phyloP scores from a whole-genome alignment of 1,284 basidiomycete genomes.

The Macrocystidia cucumis region DNA sequence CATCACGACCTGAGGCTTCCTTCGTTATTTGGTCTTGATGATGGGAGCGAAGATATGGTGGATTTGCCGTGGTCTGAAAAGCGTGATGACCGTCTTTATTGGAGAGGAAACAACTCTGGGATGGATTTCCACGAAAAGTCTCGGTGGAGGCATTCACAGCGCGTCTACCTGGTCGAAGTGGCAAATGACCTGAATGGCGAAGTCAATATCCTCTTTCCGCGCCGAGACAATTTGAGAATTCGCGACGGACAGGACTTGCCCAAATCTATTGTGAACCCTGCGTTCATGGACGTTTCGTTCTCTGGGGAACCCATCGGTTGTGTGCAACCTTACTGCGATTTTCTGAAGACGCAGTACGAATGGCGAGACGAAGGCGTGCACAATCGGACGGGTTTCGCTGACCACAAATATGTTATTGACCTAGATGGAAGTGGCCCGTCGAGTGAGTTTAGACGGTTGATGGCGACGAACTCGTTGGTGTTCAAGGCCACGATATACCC shows the following conservation, averaged over 20 bases:
- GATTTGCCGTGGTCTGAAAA: conserved; percentile 52
- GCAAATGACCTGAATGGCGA: conserved; percentile 23
- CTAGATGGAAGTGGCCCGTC: conserved; percentile 70
- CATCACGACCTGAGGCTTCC: conserved; percentile 64
- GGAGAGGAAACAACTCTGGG: conserved; percentile 64
- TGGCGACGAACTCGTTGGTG: conserved; percentile 53
- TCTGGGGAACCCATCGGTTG: conserved; percentile 39
- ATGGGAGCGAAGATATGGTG: conserved; percentile 32
- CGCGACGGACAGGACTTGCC: conserved; percentile 30
- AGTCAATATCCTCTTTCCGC: conserved; percentile 22
- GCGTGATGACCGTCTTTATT: conserved; percentile 42
- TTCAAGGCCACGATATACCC: conserved; percentile 67
- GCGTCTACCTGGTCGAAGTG: conserved; percentile 25
- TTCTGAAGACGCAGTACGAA: conserved; percentile 34
- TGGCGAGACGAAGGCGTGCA: conserved; percentile 26
- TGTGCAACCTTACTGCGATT: conserved; percentile 29
- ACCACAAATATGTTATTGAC: conserved; percentile 55
- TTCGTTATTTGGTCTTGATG: conserved; percentile 40
- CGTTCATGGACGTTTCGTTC: conserved; percentile 51
- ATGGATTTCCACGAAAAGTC: conserved; percentile 35
- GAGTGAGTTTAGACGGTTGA: conserved; percentile 58
- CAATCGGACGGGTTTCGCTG: conserved; percentile 31
- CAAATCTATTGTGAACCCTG: conserved; percentile 24
- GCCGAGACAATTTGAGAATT: conserved; percentile 21
- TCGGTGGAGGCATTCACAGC: conserved; percentile 47